Conservation (phyloP, 2,329 filamentous ascomycete genomes). For the Exophiala aquamarina region DNA sequence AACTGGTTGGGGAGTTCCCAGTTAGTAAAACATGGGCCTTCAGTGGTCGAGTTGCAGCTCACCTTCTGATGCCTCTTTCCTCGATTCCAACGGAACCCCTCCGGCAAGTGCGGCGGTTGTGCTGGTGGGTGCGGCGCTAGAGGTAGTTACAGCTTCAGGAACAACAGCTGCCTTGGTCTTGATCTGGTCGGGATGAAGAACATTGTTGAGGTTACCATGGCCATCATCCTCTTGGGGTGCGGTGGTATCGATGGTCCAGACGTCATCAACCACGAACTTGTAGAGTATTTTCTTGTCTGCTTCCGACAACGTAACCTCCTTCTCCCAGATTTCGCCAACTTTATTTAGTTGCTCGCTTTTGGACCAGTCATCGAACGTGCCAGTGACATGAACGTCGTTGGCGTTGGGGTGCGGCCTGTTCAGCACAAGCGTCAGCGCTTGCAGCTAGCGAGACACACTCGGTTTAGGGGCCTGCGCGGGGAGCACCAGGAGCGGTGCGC, state of each 20-base stretch:
- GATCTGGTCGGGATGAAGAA: slow-evolving; percentile 75
- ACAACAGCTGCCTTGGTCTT: slow-evolving; percentile 27
- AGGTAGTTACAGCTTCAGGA: slow-evolving; percentile 40
- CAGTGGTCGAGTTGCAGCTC: slow-evolving; percentile 29
- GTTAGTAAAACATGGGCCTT: slow-evolving; percentile 58
- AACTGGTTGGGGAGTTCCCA: slow-evolving; percentile 3
- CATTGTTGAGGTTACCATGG: slow-evolving; percentile 88
- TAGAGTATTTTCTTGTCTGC: slow-evolving; percentile 76
- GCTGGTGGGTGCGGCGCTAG: slow-evolving; percentile 67
- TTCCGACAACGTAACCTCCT: slow-evolving; percentile 72
- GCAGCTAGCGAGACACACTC: slow-evolving; percentile 1
- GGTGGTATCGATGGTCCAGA: slow-evolving; percentile 80
- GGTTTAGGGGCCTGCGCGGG: slow-evolving; percentile 6
- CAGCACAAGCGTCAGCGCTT: slow-evolving; percentile 10
- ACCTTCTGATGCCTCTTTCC: slow-evolving; percentile 26
- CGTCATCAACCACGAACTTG: slow-evolving; percentile 97
- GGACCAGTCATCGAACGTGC: slow-evolving; percentile 91
- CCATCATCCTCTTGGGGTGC: slow-evolving; percentile 80
- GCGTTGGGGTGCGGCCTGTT: slow-evolving; percentile 75
- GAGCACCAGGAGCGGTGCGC: not conserved
- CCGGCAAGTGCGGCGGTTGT: slow-evolving; percentile 62
- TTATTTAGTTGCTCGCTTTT: slow-evolving; percentile 83
- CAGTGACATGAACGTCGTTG: slow-evolving; percentile 88
- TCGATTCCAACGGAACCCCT: slow-evolving; percentile 33
- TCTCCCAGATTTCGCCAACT: slow-evolving; percentile 70